Percentiles rank a stretch among this genome's conserved stretches.
Conservation (phyloP, 371 early-diverging fungal genomes). For the Syncephalis fuscata region DNA sequence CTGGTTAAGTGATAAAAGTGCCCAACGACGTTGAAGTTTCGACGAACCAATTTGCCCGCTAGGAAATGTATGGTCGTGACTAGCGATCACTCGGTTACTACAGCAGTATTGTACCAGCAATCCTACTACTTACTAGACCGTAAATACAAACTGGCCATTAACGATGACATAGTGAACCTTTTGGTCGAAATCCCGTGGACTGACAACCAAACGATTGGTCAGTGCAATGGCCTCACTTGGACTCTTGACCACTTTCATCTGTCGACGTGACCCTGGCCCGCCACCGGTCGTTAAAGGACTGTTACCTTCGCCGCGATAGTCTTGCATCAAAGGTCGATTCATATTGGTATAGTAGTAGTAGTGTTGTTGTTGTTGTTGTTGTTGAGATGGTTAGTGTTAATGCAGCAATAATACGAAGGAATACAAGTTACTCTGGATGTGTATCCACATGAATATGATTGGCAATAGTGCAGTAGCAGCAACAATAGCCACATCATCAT, state of each 20-base stretch:
- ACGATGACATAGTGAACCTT: constrained; percentile 50
- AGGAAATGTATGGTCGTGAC: constrained; percentile 31
- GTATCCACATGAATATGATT: too few species aligned
- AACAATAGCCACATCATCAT: too few species aligned
- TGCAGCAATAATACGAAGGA: too few species aligned
- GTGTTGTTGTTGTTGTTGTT: too few species aligned
- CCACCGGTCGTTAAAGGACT: too few species aligned
- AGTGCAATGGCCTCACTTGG: constrained; percentile 51
- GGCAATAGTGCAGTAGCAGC: too few species aligned
- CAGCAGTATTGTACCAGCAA: neutral
- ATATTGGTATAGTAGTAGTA: too few species aligned
- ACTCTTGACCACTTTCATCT: constrained; percentile 26
- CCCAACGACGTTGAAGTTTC: constrained; percentile 71
- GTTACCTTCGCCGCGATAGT: too few species aligned
- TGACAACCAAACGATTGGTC: constrained; percentile 62
- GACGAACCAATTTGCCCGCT: constrained; percentile 58
- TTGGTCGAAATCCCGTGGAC: constrained; percentile 50
- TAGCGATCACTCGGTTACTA: constrained; percentile 9
- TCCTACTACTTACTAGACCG: constrained; percentile 33
- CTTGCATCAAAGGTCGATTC: too few species aligned
- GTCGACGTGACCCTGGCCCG: too few species aligned
- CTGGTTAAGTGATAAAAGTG: constrained; percentile 62
- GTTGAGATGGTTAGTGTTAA: too few species aligned
- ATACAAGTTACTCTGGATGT: too few species aligned
- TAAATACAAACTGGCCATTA: constrained; percentile 60